Conservation (phyloP, 192 early-diverging fungal genomes). For the Backusella mclennaniae region DNA sequence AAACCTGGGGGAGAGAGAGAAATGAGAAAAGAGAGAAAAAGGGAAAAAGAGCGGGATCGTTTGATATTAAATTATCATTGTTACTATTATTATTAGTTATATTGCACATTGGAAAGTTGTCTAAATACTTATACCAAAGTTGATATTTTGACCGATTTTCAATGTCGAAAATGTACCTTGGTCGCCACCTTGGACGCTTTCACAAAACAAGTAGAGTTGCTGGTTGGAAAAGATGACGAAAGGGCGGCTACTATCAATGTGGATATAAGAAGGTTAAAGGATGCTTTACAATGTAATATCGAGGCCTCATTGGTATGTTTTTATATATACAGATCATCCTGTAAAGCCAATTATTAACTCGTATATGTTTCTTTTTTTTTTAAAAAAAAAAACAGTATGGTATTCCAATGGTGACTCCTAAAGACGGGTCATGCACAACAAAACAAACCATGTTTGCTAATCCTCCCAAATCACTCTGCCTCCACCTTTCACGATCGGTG, state of each 20-base stretch:
- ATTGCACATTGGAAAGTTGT: slow-evolving; percentile 62
- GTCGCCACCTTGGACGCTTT: slow-evolving; percentile 43
- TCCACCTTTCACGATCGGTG: slow-evolving; percentile 86
- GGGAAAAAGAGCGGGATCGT: neutral
- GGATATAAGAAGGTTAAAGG: slow-evolving; percentile 40
- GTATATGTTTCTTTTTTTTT: neutral
- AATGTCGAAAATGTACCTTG: slow-evolving; percentile 64
- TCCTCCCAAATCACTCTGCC: slow-evolving; percentile 74
- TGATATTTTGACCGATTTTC: slow-evolving; percentile 65
- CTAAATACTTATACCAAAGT: slow-evolving; percentile 61
- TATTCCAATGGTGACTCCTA: slow-evolving; percentile 31
- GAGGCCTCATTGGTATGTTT: slow-evolving; percentile 46
- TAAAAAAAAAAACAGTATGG: slow-evolving; percentile 19
- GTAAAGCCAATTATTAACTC: neutral
- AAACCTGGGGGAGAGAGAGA: neutral
- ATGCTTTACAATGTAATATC: slow-evolving; percentile 38
- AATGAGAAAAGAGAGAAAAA: slow-evolving; percentile 24
- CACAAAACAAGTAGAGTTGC: slow-evolving; percentile 22
- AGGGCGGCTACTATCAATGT: slow-evolving; percentile 17
- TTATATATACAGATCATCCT: neutral
- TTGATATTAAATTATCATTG: neutral
- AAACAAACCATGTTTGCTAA: slow-evolving; percentile 88
- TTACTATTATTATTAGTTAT: slow-evolving; percentile 26
- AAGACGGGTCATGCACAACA: slow-evolving; percentile 43
- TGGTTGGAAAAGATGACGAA: slow-evolving; percentile 15